Evolutionary conservation across 108 stramenopile species (phyloP).

Genomic region (Aureococcus anophagefferens): DNA sequence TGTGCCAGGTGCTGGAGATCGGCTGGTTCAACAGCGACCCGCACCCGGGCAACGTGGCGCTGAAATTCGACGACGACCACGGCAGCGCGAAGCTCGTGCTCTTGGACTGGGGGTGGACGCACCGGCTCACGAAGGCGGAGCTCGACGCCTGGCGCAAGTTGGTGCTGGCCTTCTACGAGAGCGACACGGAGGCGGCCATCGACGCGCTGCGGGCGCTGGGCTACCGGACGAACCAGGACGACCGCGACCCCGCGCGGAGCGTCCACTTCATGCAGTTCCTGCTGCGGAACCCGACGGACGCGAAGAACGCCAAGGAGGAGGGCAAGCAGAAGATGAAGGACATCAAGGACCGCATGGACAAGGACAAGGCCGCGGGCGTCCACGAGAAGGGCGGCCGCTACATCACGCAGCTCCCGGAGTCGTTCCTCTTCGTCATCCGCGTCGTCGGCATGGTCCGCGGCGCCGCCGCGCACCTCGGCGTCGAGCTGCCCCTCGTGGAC

Average conservation of each 20-base stretch:
- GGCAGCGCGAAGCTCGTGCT: neutral
- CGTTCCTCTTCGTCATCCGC: neutral
- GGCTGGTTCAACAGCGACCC: slow-evolving; percentile 1
- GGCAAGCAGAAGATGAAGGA: neutral
- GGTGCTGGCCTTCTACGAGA: neutral
- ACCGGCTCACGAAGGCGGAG: neutral
- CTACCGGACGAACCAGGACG: slow-evolving; percentile 3
- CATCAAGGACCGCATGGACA: neutral
- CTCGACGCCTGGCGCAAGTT: neutral
- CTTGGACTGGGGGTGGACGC: slow-evolving; percentile 1
- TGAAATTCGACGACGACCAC: neutral
- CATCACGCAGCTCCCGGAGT: neutral
- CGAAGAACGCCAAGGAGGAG: neutral
- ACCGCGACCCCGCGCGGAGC: neutral
- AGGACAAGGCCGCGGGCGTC: neutral
- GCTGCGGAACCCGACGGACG: neutral
- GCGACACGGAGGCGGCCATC: neutral
- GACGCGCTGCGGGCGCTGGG: neutral
- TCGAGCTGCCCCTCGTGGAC: neutral
- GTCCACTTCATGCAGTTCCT: neutral
- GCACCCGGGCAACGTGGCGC: neutral
- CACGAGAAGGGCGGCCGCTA: neutral
- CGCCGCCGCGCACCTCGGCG: neutral
- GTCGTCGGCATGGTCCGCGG: neutral
- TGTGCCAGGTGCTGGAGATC: neutral